Evolutionary conservation across 1,284 basidiomycete genomes (phyloP).

Genomic region (Tylopilus orsonianus): DNA sequence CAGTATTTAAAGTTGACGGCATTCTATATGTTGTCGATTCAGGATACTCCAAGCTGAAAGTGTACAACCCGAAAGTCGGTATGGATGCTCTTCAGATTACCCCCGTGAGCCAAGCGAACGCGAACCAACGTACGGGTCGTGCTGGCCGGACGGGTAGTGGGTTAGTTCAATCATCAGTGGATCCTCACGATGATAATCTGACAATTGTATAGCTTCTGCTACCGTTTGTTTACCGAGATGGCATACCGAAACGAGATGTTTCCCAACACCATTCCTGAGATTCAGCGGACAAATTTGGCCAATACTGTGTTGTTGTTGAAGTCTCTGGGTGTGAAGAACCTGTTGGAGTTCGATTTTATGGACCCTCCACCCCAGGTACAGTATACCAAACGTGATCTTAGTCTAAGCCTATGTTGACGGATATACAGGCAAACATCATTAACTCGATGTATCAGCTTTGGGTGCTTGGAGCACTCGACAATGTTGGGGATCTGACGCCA

Average conservation of each 20-base stretch:
- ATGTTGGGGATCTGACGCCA: conserved; percentile 93
- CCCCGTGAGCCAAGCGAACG: conserved; percentile 97
- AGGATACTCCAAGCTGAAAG: conserved; percentile 97
- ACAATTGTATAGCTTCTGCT: conserved; percentile 72
- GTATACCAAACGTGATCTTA: conserved; percentile 47
- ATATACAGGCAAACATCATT: conserved; percentile 78
- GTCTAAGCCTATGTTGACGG: conserved; percentile 39
- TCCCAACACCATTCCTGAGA: conserved; percentile 95
- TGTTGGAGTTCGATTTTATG: conserved; percentile 99
- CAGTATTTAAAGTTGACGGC: conserved; percentile 75
- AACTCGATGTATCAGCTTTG: conserved; percentile 99
- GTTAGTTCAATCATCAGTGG: conserved; percentile 43
- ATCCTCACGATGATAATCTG: not conserved
- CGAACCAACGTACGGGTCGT: conserved; percentile 91
- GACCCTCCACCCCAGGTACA: conserved; percentile 88
- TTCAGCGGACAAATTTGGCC: conserved; percentile 95
- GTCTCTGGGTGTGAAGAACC: conserved; percentile 93
- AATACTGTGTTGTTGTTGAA: conserved; percentile 96
- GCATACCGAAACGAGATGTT: conserved; percentile 90
- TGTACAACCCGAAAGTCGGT: conserved; percentile 98
- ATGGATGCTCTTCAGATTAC: conserved; percentile 99
- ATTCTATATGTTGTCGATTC: conserved; percentile 97
- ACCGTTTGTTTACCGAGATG: conserved; percentile 86
- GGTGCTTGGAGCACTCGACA: conserved; percentile 97
- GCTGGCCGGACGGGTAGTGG: conserved; percentile 96